phyloP scores from a whole-genome alignment of 208 protist species.

The Tritrichomonas foetus region DNA sequence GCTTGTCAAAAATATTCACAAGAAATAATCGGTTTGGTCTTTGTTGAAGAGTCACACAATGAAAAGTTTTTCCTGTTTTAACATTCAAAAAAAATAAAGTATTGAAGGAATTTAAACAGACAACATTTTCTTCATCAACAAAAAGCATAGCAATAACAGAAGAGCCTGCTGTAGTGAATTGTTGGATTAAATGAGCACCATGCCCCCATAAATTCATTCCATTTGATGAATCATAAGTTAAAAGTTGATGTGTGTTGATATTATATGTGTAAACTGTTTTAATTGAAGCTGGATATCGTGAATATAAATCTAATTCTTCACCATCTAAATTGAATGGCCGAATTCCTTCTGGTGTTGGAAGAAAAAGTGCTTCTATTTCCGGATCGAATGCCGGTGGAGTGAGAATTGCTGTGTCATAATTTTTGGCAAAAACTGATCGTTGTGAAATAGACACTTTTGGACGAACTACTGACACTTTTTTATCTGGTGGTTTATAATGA shows the following conservation, averaged over 20 bases:
- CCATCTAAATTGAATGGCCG: not conserved
- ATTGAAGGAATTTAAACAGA: not conserved
- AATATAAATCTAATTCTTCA: not conserved
- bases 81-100: not conserved
- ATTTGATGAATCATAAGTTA: not conserved
- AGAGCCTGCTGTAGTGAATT: not conserved
- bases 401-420: not conserved
- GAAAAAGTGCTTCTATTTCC: not conserved
- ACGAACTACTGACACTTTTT: not conserved
- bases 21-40: not conserved
- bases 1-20: not conserved
- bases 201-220: not conserved
- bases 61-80: not conserved
- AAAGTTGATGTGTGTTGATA: not conserved
- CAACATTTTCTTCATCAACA: not conserved
- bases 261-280: slow-evolving; percentile 1
- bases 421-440: not conserved
- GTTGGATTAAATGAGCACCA: not conserved
- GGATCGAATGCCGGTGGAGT: not conserved
- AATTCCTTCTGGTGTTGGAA: not conserved
- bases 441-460: not conserved
- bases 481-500: not conserved
- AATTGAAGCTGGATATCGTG: not conserved
- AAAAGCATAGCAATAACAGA: not conserved
- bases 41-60: not conserved